Percentiles rank a stretch among this genome's conserved stretches.
These are phyloP conservation scores for Volvariella volvacea DNA, from an alignment of 1,284 basidiomycete species.

Conservation along the genomic window DNA sequence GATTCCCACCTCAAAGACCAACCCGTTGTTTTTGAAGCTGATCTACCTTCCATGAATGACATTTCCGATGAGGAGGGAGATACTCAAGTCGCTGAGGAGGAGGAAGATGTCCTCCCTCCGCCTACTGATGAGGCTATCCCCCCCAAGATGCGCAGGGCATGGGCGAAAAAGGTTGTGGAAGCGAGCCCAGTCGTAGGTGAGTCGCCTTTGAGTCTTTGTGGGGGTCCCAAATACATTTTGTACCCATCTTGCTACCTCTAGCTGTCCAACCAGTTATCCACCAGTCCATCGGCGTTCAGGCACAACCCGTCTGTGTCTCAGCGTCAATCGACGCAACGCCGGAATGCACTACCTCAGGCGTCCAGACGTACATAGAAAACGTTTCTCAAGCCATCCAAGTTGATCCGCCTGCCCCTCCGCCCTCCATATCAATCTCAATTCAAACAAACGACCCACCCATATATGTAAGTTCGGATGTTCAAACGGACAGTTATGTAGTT, in stretches of 20 bases:
- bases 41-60: constrained; percentile 27
- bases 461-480: constrained; percentile 11
- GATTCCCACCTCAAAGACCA: constrained; percentile 47
- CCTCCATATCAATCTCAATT: constrained; percentile 8
- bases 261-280: constrained; percentile 10
- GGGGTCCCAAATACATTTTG: not conserved
- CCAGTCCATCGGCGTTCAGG: constrained; percentile 29
- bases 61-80: constrained; percentile 30
- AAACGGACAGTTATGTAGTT: constrained; percentile 12
- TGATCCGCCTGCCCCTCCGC: constrained; percentile 12
- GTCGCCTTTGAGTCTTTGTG: constrained; percentile 12
- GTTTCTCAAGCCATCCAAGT: constrained; percentile 17
- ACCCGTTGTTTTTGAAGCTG: constrained; percentile 49
- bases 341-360: not conserved
- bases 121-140: constrained; percentile 33
- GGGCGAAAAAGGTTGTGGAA: constrained; percentile 40
- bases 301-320: constrained; percentile 16
- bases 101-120: constrained; percentile 18
- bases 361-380: constrained; percentile 8
- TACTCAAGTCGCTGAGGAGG: constrained; percentile 30
- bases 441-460: constrained; percentile 10
- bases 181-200: constrained; percentile 29
- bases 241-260: not conserved
- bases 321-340: constrained; percentile 13
- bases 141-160: constrained; percentile 53